Evolutionary conservation across 73 alveolate genomes (phyloP), one percentile per base, ranked within the genome.

Genomic region (Symbiodinium natans): DNA sequence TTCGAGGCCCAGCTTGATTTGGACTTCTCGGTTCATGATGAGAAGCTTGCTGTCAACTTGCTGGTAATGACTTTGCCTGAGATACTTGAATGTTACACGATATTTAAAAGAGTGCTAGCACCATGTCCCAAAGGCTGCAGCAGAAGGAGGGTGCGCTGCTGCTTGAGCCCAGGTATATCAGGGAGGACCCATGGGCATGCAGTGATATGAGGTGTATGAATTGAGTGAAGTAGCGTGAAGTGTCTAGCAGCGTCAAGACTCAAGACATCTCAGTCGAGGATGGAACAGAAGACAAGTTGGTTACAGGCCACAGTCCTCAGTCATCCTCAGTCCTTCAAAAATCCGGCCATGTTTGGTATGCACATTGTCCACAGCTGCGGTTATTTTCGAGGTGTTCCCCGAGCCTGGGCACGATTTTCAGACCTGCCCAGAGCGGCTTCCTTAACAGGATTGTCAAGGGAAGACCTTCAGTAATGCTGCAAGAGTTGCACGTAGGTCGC

Each of bases 131-230:
- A 46, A 87, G 85, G 85, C 68, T 87, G 34, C 40, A 25, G 33
- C 94, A 87, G 85, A 87, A 87, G 68, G 94, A 87, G 85, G 94
- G 84, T 2, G 94, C 94, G 29, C 48, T 87, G 10, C 85, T 87
- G 15, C 83, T 52, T 3, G 94, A 87, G 84, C 94, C 94, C 46
- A 40, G 85, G 71, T 87, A 59, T 71, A 87, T 87, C 54, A 73
- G 94, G 29, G 94, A 87, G 94, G 94, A 36, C 94, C 25, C 41
- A 4, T 31, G 68, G 41, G 19, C 11, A 39, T 9, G 54, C 33
- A 10, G 42, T 34, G 15, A 21, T 1, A 5, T 1, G 93, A 71
- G 15, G 43, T 27, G 86, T 31, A n/a, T 75, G 0, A 3, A 19
- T 9, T n/a, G 86, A 27, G 31, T 3, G 34, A 38, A 9, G 19